Conservation (phyloP, 2,329 filamentous ascomycete genomes). For the Dryadomyces quercus-mongolicae region DNA sequence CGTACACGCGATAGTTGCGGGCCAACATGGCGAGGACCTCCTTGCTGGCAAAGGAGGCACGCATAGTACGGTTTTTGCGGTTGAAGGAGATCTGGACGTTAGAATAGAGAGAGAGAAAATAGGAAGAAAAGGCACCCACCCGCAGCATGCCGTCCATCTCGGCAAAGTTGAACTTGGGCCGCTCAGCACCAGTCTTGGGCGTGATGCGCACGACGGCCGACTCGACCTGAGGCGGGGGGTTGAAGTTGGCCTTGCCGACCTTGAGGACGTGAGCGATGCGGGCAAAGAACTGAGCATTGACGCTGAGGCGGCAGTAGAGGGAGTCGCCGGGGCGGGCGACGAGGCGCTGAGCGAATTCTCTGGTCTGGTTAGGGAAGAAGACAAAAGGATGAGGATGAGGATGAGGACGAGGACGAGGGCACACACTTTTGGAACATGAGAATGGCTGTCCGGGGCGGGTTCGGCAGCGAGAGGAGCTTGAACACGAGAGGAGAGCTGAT, state of each 20-base stretch:
- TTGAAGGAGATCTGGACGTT: conserved; percentile 55
- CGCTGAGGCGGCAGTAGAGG: conserved; percentile 79
- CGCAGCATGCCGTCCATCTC: conserved; percentile 88
- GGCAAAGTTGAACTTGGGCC: conserved; percentile 82
- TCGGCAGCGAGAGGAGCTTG: conserved; percentile 66
- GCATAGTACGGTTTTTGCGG: conserved; percentile 81
- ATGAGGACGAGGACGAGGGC: no score
- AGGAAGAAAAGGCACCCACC: not conserved
- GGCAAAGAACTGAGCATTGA: conserved; percentile 85
- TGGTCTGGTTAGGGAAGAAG: conserved; percentile 15
- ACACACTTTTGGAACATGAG: conserved; percentile 57
- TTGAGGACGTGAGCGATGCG: conserved; percentile 67
- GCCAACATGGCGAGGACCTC: conserved; percentile 76
- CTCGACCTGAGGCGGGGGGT: conserved; percentile 86
- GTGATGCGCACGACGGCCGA: conserved; percentile 82
- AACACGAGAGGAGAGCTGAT: conserved; percentile 90
- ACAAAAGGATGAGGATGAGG: not conserved
- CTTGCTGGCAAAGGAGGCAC: conserved; percentile 64
- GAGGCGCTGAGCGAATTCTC: conserved; percentile 83
- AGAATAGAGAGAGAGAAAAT: no score
- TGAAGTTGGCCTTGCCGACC: conserved; percentile 90
- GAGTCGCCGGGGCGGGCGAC: conserved; percentile 81
- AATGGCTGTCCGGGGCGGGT: conserved; percentile 63
- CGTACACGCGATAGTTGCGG: conserved; percentile 81
- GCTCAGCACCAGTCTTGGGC: conserved; percentile 63